Evolutionary conservation across 192 early-diverging fungal genomes (phyloP).

Genomic region (Umbelopsis sp.): DNA sequence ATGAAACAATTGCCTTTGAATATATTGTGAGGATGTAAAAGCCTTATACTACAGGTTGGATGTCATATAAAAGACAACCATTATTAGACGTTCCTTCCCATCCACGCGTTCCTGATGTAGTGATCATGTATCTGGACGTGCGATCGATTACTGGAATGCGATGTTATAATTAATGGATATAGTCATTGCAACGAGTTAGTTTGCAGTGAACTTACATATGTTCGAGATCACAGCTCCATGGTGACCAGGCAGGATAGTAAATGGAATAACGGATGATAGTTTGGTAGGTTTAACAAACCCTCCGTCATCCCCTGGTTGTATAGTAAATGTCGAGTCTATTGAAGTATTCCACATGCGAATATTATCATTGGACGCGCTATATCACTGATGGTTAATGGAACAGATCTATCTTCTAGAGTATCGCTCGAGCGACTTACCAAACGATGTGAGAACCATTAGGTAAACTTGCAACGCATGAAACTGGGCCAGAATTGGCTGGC

Average conservation of each 20-base stretch:
- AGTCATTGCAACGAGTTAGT: neutral
- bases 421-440: slow-evolving; percentile 55
- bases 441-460: slow-evolving; percentile 82
- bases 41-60: slow-evolving; percentile 53
- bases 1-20: too few species aligned
- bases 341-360: slow-evolving; percentile 88
- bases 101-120: slow-evolving; percentile 90
- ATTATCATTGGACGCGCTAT: slow-evolving; percentile 88
- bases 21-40: neutral
- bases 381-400: neutral
- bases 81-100: slow-evolving; percentile 92
- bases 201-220: slow-evolving; percentile 54
- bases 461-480: slow-evolving; percentile 74
- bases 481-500: slow-evolving; percentile 88
- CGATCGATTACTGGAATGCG: slow-evolving; percentile 66
- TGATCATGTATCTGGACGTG: slow-evolving; percentile 81
- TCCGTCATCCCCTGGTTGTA: slow-evolving; percentile 32
- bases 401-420: neutral
- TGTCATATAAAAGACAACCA: slow-evolving; percentile 83
- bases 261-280: slow-evolving; percentile 60
- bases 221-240: slow-evolving; percentile 84
- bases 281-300: slow-evolving; percentile 25
- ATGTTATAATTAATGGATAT: neutral
- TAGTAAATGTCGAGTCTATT: slow-evolving; percentile 44
- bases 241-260: slow-evolving; percentile 93